Conservation (phyloP, 139 green algal genomes). For the Chlorella ohadii region DNA sequence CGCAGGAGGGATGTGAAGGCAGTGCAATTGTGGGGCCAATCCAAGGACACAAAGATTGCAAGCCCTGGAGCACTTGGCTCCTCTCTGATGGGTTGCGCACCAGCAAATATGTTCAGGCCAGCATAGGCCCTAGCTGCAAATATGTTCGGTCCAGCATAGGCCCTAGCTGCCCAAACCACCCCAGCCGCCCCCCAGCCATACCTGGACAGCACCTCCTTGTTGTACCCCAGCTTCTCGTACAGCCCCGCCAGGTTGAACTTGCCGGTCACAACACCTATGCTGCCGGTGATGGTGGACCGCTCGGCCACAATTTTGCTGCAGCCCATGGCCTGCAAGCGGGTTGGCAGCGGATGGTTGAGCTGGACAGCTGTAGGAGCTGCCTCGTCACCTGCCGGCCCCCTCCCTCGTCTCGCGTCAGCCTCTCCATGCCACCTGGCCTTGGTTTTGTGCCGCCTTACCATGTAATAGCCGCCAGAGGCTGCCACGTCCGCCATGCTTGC, state of each 20-base stretch:
- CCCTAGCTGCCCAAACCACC: not conserved
- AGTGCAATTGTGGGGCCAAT: no score
- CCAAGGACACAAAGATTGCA: not conserved
- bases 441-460: constrained; percentile 75
- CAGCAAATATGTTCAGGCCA: no score
- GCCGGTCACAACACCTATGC: constrained; percentile 86
- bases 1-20: not conserved
- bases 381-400: no score
- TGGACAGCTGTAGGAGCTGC: no score
- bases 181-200: constrained; percentile 15
- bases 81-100: no score
- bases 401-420: no score
- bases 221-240: constrained; percentile 82
- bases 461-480: constrained; percentile 94
- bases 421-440: constrained; percentile 50
- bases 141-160: no score
- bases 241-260: constrained; percentile 94
- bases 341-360: not conserved
- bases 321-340: not conserved
- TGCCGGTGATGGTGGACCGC: constrained; percentile 91
- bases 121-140: no score
- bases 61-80: no score
- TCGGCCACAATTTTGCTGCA: constrained; percentile 84
- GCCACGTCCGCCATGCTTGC: constrained; percentile 96
- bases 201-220: constrained; percentile 82